Base-by-base conservation (phyloP, 2,329 filamentous ascomycete species). In the Cadophora sp. region DNA sequence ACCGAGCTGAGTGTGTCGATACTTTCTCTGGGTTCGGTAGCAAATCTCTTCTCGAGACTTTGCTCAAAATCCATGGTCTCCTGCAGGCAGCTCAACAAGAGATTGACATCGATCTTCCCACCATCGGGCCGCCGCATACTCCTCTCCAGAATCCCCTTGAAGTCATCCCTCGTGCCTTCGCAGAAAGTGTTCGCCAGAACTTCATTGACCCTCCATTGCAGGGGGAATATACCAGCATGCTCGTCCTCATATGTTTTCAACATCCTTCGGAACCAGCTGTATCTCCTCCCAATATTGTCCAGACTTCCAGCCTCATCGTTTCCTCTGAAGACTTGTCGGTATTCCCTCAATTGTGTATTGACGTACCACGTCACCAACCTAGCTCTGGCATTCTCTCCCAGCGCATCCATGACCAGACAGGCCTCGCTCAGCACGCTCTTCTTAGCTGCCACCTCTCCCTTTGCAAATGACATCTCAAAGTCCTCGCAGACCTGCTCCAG, bases 401-500 rank as follows among this genome's bases (percentile, higher is more conserved):
- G 83, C 14, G 96, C 93, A 81, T 99, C 96, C 86, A 97, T 95
- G 45, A 99, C 95, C 70, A 92, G 83, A 78, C 96, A 98, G 0
- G 93, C 94, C 80, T 99, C 96, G 43, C 91, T 84, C 65, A 99
- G 84, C 77, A 90, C 89, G 16, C 84, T 86, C 72, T 87, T 89
- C 72, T 89, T 89, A 66, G 87, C 83, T 3, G 84, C 83, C 16
- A 97, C 89, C 79, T 98, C 95, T 24, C 89, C 90, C 79, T 95
- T 97, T 22, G 94, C 91, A 79, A 98, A 99, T 0, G 92, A 91
- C 66, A 97, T 87, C 82, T 99, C 96, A 77, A 99, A 99, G 79
- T 99, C 96, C 80, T 98, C 96, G 78, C 96, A 99, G n/a, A 99
- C 91, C 80, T 99, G 96, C 81, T 99, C 96, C 66, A 97, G 82